Evolutionary conservation across 345 rosid species (phyloP), one percentile per base, ranked within the genome.

Genomic region (Populus ilicifolia): DNA sequence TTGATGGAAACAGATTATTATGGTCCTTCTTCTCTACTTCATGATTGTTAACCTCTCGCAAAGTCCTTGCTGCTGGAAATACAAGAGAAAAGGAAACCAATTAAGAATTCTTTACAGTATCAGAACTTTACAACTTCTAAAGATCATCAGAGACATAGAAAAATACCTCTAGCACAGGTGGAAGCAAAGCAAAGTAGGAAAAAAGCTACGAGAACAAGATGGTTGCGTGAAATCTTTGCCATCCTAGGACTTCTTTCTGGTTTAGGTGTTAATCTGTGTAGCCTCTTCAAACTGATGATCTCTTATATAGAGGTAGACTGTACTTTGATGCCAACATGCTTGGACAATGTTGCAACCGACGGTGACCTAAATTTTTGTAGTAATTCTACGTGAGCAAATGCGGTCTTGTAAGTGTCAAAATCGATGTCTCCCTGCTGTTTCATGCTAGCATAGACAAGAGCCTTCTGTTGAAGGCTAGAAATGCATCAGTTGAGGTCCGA

Each of bases 371-470:
- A 46, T 56, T 83, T 84, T 85, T 38, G 84, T 80, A 82, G 90
- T 77, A 84, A 79, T 56, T 78, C 75, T 77, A 81, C 82, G 79
- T 74, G 80, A 83, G 74, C 79, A 62, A 73, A 74, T 56, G 63
- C 54, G 71, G 82, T 39, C 74, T 78, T 48, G 67, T 71, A 72
- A 67, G 73, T 65, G 88, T 88, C 88, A n/a, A 44, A 77, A 64
- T 88, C 90, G 78, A 41, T 86, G 89, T 84, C 85, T 81, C 79
- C 8, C 71, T 54, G 48, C 67, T 83, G 87, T 83, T 88, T 73
- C 27, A 67, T 43, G 75, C 79, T 46, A 30, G 72, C 75, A 17
- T 16, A 81, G 75, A 69, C 72, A 70, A 41, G 65, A 72, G 59
- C 62, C 46, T 67, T 27, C 33, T 65, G 0, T 13, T 48, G 61